Percentiles rank a stretch among this genome's conserved stretches.
Evolutionary conservation across 2,329 filamentous ascomycete genomes (phyloP).

Genomic region (Fusarium papillatum): DNA sequence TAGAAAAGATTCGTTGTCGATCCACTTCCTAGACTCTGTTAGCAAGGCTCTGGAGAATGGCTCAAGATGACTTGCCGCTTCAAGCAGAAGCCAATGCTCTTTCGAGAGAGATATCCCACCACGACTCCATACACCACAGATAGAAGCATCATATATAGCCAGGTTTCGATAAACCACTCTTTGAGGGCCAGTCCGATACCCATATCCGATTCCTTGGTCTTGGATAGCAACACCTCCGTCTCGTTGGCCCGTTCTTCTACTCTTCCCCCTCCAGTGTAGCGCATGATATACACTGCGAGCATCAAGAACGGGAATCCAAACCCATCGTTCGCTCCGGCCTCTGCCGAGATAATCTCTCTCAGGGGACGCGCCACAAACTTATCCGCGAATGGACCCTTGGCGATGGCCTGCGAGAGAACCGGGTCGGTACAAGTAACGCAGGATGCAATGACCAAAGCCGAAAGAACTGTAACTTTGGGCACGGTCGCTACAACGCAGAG

Average conservation of each 20-base stretch:
- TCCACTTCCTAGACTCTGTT: slow-evolving; percentile 57
- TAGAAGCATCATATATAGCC: slow-evolving; percentile 70
- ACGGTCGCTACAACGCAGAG: slow-evolving; percentile 67
- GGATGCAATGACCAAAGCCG: slow-evolving; percentile 69
- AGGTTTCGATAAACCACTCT: slow-evolving; percentile 71
- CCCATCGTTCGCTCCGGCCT: slow-evolving; percentile 73
- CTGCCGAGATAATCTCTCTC: slow-evolving; percentile 73
- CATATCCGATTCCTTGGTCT: slow-evolving; percentile 57
- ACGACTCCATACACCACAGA: slow-evolving; percentile 65
- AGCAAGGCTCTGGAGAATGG: background rate
- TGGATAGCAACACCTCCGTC: background rate
- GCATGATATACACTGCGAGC: slow-evolving; percentile 28
- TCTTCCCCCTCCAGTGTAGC: slow-evolving; percentile 49
- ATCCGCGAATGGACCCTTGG: slow-evolving; percentile 59
- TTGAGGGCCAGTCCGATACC: slow-evolving; percentile 65
- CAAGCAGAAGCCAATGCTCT: background rate
- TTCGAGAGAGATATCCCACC: slow-evolving; percentile 60
- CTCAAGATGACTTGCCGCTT: slow-evolving; percentile 47
- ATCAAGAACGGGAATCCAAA: slow-evolving; percentile 74
- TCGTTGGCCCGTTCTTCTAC: slow-evolving; percentile 47
- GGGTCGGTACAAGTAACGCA: slow-evolving; percentile 70
- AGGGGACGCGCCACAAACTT: slow-evolving; percentile 70
- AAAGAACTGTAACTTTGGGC: slow-evolving; percentile 67
- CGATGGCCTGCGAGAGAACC: slow-evolving; percentile 40
- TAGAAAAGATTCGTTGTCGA: slow-evolving; percentile 68